Evolutionary conservation across 768 basidiomycete genomes (phyloP), one percentile per base, ranked within the genome.

Genomic region (Lentinula aciculospora): DNA sequence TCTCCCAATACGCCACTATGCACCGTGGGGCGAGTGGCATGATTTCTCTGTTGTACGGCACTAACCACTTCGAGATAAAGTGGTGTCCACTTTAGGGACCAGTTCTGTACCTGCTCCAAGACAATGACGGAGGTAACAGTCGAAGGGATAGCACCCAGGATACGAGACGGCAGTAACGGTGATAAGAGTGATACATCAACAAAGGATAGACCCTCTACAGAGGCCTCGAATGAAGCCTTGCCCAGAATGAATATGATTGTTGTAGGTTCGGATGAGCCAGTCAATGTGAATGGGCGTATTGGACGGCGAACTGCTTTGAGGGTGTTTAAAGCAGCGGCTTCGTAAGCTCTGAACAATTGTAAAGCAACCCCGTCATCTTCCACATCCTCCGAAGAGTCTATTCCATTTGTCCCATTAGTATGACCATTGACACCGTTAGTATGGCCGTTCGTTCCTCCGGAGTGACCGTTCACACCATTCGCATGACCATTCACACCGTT

Each of bases 51-150:
- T 61, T 93, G 92, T 32, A 94, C 70, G 13, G 86, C 85, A 56
- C 78, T 79, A 47, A 90, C 79, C 25, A 94, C 74, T 32, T 95
- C 93, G 51, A 97, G 81, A 69, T 89, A 96, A 3, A 96, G 72
- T 0, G 92, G 89, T 1, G 89, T 86, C 89, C 90, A 95, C 69
- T 91, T 91, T 37, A 84, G 85, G n/a, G 81, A 78, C 81, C 88
- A 91, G 62, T 74, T 77, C 64, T 79, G 78, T 6, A 89, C 74
- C 68, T 94, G 92, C 67, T 96, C 94, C 10, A 95, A 79, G 17
- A 95, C 86, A 58, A 95, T 74, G 55, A 96, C 80, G 21, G 82
- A 84, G 15, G 78, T 80, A 28, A 79, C 81, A 2, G 85, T 83
- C 0, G 73, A 60, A 10, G 92, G 86, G 32, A 96, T 80, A 34